Base-by-base conservation (phyloP, 495 filamentous ascomycete genomes). In the Annulohypoxylon maeteangense region DNA sequence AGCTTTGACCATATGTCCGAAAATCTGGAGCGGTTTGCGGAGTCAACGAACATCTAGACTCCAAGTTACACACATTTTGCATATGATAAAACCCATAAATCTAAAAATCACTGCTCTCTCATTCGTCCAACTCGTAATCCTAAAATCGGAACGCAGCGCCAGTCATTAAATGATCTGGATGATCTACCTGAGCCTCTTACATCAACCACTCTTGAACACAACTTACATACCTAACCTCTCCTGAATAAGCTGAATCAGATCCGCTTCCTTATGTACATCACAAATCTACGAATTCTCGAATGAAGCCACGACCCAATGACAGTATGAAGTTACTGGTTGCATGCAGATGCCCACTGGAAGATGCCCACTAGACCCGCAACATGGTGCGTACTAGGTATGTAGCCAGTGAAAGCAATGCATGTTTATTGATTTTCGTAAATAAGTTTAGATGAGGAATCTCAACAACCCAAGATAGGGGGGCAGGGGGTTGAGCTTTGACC, bases 11-110 rank as follows among this genome's bases (percentile, higher is more conserved):
- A 74, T 42, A 45, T 22, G 53, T 27, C 61, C 45, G 55, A 62
- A 56, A 72, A 50, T 54, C 65, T 72, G 70, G 70, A 72, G 70
- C 53, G n/a, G 34, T 34, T 10, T 61, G 70, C 63, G 65, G 70
- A 72, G 65, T 62, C 54, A 57, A 25, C 42, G 61, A 62, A 51
- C 22, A 18, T 55, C 47, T 20, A 70, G 62, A 48, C 34, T 50
- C 55, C 55, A 8, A 11, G 62, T 25, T 65, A 38, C 60, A 40
- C 40, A 16, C 63, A 63, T 60, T 51, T 71, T 64, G 45, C 48
- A 68, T 67, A 67, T 64, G 63, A 72, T 62, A 75, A 38, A 20
- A n/a, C 36, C 54, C 50, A 23, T 32, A 16, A 31, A 58, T 57
- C 32, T 53, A 6, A 4, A 50, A 53, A 51, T 62, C 60, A 32